These are phyloP conservation scores for Smithsoniella earleae DNA, from an alignment of 163 green algal species.

Conservation along the genomic window DNA sequence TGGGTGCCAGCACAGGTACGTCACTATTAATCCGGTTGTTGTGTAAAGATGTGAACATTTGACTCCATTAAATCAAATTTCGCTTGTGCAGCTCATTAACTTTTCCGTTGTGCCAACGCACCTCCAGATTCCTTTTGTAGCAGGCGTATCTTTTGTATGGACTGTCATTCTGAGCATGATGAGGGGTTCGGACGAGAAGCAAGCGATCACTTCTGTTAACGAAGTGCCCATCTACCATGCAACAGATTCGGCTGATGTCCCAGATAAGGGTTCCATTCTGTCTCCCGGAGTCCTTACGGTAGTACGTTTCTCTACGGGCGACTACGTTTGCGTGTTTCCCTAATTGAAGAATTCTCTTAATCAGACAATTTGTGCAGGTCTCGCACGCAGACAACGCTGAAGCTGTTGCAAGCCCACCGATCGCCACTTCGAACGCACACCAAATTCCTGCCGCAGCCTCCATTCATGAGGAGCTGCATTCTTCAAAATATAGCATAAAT, in stretches of 20 bases:
- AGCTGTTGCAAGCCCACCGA: background rate
- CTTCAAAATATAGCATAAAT: background rate
- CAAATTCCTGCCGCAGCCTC: background rate
- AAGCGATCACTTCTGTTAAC: background rate
- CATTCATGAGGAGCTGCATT: background rate
- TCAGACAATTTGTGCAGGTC: background rate
- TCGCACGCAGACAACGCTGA: background rate
- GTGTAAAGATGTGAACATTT: background rate
- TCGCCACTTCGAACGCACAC: background rate
- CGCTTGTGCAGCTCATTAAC: conserved; percentile 56
- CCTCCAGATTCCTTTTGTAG: conserved; percentile 68
- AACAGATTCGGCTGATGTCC: background rate
- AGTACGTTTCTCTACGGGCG: too few relatives aligned
- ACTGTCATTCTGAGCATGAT: conserved; percentile 61
- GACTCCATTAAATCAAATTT: background rate
- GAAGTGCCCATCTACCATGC: background rate
- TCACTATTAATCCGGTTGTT: background rate
- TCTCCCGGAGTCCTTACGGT: too few relatives aligned
- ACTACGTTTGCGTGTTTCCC: too few relatives aligned
- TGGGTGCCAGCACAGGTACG: conserved; percentile 62
- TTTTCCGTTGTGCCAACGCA: conserved; percentile 67
- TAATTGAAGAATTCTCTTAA: too few relatives aligned
- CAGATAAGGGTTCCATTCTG: too few relatives aligned
- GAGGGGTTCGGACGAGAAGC: conserved; percentile 37
- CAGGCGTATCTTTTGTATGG: conserved; percentile 70